phyloP scores from a whole-genome alignment of 1,284 basidiomycete genomes.

The Irpex rosettiformis region DNA sequence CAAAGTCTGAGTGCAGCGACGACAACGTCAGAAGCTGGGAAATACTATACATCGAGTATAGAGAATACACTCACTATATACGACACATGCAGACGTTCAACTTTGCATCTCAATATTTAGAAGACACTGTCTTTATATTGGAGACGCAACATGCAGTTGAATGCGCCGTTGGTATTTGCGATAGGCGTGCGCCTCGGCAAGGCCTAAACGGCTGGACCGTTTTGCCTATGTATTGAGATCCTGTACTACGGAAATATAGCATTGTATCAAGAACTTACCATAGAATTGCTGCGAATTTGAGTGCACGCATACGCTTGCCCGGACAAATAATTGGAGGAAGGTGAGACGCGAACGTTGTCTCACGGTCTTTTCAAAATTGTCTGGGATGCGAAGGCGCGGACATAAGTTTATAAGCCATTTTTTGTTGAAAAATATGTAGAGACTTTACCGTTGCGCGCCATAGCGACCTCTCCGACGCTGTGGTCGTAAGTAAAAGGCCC shows the following conservation, averaged over 20 bases:
- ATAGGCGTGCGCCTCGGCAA: neutral
- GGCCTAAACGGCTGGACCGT: neutral
- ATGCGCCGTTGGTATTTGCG: neutral
- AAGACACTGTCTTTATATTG: neutral
- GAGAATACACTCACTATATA: neutral
- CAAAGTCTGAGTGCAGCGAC: no score
- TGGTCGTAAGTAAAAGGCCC: neutral
- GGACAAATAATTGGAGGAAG: no score
- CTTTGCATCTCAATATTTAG: neutral
- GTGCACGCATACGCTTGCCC: no score
- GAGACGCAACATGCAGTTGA: neutral
- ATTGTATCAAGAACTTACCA: neutral
- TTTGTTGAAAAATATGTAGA: no score
- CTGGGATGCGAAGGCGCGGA: neutral
- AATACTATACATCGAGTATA: no score
- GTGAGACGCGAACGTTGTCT: neutral
- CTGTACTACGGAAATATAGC: neutral
- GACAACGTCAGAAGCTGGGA: no score
- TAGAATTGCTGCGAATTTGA: no score
- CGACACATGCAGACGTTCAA: neutral
- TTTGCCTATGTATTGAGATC: neutral
- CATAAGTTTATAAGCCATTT: no score
- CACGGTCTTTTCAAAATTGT: neutral
- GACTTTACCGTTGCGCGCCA: no score
- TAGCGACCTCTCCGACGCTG: neutral